These are phyloP conservation scores for Blepharisma undulans DNA, from an alignment of 169 alveolate species.

Conservation along the genomic window DNA sequence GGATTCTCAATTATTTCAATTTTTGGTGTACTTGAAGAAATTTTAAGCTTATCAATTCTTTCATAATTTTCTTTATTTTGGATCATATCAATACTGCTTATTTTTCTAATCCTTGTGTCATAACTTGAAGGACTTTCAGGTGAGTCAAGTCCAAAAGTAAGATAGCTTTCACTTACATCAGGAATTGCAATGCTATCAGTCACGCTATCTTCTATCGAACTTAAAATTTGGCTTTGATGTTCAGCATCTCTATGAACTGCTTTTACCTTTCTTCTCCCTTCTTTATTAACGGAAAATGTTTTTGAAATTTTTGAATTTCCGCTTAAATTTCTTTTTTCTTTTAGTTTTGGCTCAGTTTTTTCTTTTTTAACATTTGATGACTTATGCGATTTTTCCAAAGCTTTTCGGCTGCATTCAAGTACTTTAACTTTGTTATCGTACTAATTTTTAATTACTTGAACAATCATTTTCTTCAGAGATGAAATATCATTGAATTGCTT, in stretches of 20 bases:
- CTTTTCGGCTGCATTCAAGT: not conserved
- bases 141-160: not conserved
- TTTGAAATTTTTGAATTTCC: not conserved
- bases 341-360: not conserved
- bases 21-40: not conserved
- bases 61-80: not conserved
- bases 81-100: not conserved
- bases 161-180: not conserved
- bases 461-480: not conserved
- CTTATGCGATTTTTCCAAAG: not conserved
- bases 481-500: not conserved
- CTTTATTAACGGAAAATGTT: not conserved
- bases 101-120: not conserved
- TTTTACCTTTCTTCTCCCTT: not conserved
- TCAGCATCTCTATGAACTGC: not conserved
- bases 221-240: not conserved
- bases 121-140: not conserved
- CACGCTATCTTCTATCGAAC: not conserved
- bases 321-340: not conserved
- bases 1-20: not conserved
- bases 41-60: not conserved
- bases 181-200: not conserved
- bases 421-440: not conserved
- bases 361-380: not conserved
- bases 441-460: not conserved